Base-by-base conservation (phyloP, 1,139 yeast genomes). In the Sugiyamaella xylanicola region DNA sequence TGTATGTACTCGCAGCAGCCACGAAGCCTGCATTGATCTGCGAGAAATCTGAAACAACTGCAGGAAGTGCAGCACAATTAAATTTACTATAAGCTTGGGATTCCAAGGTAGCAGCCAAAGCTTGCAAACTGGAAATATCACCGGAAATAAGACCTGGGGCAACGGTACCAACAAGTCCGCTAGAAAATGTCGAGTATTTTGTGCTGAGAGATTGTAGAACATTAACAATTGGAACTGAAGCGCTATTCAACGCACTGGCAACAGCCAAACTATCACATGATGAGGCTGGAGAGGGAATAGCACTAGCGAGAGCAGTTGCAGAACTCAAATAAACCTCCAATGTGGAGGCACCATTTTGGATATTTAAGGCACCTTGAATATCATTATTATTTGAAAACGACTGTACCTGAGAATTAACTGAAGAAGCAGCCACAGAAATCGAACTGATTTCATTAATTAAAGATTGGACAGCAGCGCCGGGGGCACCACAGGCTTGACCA, bases 21-120 rank as follows among this genome's bases (percentile, higher is more conserved):
- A 51, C n/a, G 27, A 55, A 55, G 5, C 40, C 57, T 19, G 47
- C 36, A 22, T 55, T 47, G 37, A 55, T 48, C 9, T 35, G 15
- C 17, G 46, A n/a, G 39, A 55, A 55, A 17, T 19, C 48, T 8
- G 43, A 11, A 3, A 35, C 43, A 19, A 52, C 32, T 2, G 9
- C 27, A 7, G 16, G 25, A 29, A 48, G 25, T 20, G 40, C 36
- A 16, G 39, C 32, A 21, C 58, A 55, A 32, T 47, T 37, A 19
- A 55, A 39, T 44, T 44, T 48, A 15, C 19, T 25, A 37, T 43
- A 52, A 17, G 51, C 55, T 7, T 32, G 42, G n/a, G 37, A 17
- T 32, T 55, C 58, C 32, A 55, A 27, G 8, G 21, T 29, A 8
- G 42, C 50, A 39, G 55, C 20, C 11, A 21, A 25, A 8, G 21